Conservation (phyloP, 2,329 filamentous ascomycete genomes). For the Zasmidium citrigriseum region DNA sequence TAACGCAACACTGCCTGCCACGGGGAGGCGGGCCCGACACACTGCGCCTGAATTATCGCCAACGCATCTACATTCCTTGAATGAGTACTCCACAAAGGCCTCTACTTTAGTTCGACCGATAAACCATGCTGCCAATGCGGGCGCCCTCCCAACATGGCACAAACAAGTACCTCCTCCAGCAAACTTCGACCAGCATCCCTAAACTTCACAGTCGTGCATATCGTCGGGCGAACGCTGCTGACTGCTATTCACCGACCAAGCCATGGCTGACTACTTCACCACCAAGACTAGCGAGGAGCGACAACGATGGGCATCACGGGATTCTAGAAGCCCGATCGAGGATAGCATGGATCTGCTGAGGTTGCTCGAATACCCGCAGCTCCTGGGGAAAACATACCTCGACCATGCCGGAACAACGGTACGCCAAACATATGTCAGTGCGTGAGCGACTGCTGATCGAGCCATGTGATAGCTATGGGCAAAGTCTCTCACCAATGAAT, state of each 20-base stretch:
- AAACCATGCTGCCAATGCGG: background rate
- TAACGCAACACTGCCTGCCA: background rate
- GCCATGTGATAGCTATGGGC: slow-evolving; percentile 59
- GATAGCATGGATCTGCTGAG: slow-evolving; percentile 48
- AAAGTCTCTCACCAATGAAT: slow-evolving; percentile 76
- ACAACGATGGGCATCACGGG: slow-evolving; percentile 6
- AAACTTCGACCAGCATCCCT: background rate
- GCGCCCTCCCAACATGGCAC: background rate
- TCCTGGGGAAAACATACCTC: slow-evolving; percentile 59
- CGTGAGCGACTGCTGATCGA: background rate
- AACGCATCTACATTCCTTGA: background rate
- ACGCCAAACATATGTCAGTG: slow-evolving; percentile 5
- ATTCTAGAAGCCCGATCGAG: slow-evolving; percentile 26
- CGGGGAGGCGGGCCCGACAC: background rate
- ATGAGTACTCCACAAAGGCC: background rate
- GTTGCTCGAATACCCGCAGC: slow-evolving; percentile 48
- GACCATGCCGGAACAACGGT: slow-evolving; percentile 85
- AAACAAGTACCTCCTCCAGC: background rate
- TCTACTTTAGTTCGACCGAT: background rate
- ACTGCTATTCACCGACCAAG: background rate
- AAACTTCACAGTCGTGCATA: background rate
- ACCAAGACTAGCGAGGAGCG: slow-evolving; percentile 1
- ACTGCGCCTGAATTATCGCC: background rate
- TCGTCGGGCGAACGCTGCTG: background rate
- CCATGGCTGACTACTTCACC: slow-evolving; percentile 3